Base-by-base conservation (phyloP, 768 basidiomycete species). In the Trichaptum fuscoviolaceum region DNA sequence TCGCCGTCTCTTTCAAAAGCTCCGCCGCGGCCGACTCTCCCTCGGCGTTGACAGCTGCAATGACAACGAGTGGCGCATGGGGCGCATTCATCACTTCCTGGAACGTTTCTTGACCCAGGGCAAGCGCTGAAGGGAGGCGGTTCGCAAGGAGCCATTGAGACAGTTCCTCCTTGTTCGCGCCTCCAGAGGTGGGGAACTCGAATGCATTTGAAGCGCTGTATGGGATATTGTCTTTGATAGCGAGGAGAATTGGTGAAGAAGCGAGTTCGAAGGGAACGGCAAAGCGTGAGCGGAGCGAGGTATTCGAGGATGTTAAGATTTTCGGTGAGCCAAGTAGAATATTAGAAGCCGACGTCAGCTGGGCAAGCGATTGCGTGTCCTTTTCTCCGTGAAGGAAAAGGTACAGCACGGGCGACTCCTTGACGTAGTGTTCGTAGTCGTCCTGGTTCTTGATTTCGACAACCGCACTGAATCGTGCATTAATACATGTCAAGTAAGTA, bases 61-160 rank as follows among this genome's bases (percentile, higher is more conserved):
- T 83, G 7, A 95, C 89, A 1, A 98, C 92, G 15, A 94, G 82
- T 0, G 93, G 91, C 5, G 80, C 75, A 26, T 89, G 84, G 0
- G 87, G 85, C 12, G 90, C 87, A 63, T 91, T 89, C 93, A 98
- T 96, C 58, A 97, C 85, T 12, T 82, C 83, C 69, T 92, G 88
- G 82, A 95, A 97, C 2, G 89, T 88, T 63, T 88, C 88, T 57
- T 87, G 84, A 23, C 85, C 87, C 59, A 98, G 85, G 75, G 96
- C 91, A 23, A 88, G 72, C 12, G 86, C 78, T 0, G 87, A 85
- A 0, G 94, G 93, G 25, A 94, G 84, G 34, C 89, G 87, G 74
- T 97, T 84, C 0, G 78, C 74, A 1, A 87, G 73, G 20, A 95
- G 78, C 89, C 92, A 96, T 0, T 71, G 66, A 12, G 73, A 71